Conservation (phyloP, 192 early-diverging fungal genomes). For the Backusella mclennaniae region DNA sequence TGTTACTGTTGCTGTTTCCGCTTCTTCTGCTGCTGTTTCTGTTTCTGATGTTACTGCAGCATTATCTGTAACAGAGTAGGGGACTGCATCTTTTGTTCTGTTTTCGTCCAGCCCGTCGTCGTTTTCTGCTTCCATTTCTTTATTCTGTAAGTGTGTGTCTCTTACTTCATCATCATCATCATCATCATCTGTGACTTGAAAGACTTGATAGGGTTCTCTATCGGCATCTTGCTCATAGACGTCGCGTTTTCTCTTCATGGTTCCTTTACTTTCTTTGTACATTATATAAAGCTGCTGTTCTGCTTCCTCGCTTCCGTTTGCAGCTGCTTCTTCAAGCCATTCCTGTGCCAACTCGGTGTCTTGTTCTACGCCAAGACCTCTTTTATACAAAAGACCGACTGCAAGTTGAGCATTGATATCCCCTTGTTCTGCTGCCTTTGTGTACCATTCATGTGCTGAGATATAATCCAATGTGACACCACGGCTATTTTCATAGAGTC, state of each 20-base stretch:
- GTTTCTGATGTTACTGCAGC: not conserved
- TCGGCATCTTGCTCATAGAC: not conserved
- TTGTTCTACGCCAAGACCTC: not conserved
- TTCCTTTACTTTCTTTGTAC: not conserved
- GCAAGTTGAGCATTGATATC: not conserved
- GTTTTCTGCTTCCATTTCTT: not conserved
- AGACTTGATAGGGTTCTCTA: not conserved
- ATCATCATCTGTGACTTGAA: not conserved
- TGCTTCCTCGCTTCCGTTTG: not conserved
- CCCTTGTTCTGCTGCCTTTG: not conserved
- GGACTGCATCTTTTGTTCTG: not conserved
- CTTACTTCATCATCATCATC: not conserved
- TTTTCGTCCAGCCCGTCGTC: not conserved
- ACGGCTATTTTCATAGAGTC: not conserved
- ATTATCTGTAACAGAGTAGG: not conserved
- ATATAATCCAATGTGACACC: not conserved
- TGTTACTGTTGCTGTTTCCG: no score
- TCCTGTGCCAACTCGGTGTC: not conserved
- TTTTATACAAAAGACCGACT: not conserved
- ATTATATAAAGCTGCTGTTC: slow-evolving; percentile 1
- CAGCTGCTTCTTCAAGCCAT: not conserved
- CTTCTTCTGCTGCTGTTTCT: no score
- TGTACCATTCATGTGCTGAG: slow-evolving; percentile 4
- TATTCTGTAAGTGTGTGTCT: not conserved
- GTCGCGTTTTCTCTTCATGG: not conserved